A percentile compares a stretch with the other conserved stretches of the same genome.
Evolutionary conservation across 139 green algal genomes (phyloP).

Genomic region (Picochlorum sp.): DNA sequence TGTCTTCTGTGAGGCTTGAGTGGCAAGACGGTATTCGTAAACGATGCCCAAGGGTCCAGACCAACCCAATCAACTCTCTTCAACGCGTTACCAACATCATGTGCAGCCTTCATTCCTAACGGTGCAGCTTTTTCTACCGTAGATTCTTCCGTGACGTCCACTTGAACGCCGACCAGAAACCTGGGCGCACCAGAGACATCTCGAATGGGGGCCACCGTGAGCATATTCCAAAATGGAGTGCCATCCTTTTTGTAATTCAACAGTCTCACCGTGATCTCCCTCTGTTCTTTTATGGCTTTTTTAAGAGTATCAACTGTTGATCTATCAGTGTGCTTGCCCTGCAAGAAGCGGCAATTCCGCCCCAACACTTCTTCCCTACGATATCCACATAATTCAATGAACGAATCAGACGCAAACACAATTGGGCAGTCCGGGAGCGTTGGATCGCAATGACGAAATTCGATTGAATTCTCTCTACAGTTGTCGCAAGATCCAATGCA

Average conservation of each 20-base stretch:
- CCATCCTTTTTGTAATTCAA: slow-evolving; percentile 92
- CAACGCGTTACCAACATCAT: slow-evolving; percentile 40
- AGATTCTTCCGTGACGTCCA: slow-evolving; percentile 52
- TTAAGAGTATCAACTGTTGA: slow-evolving; percentile 67
- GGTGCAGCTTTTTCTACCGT: slow-evolving; percentile 29
- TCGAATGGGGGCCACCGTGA: slow-evolving; percentile 86
- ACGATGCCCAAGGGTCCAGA: slow-evolving; percentile 55
- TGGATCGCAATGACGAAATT: slow-evolving; percentile 95
- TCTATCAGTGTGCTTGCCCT: slow-evolving; percentile 78
- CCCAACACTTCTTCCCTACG: slow-evolving; percentile 89
- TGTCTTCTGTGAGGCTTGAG: slow-evolving; percentile 43
- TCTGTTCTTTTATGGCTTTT: slow-evolving; percentile 54
- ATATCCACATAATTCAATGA: slow-evolving; percentile 91
- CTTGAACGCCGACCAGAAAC: slow-evolving; percentile 90
- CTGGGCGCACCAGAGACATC: slow-evolving; percentile 66
- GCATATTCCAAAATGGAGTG: slow-evolving; percentile 94
- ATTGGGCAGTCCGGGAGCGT: slow-evolving; percentile 96
- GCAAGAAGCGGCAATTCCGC: slow-evolving; percentile 83
- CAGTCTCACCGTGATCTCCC: slow-evolving; percentile 79
- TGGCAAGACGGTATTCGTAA: slow-evolving; percentile 30
- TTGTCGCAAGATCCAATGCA: slow-evolving; percentile 92
- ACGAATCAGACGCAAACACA: slow-evolving; percentile 86
- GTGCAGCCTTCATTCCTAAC: slow-evolving; percentile 23
- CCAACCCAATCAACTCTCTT: slow-evolving; percentile 36
- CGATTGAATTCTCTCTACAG: slow-evolving; percentile 92